Evolutionary conservation across 2,329 filamentous ascomycete species (phyloP), one percentile per base, ranked within the genome.

Genomic region (Chaetomium strumarium): DNA sequence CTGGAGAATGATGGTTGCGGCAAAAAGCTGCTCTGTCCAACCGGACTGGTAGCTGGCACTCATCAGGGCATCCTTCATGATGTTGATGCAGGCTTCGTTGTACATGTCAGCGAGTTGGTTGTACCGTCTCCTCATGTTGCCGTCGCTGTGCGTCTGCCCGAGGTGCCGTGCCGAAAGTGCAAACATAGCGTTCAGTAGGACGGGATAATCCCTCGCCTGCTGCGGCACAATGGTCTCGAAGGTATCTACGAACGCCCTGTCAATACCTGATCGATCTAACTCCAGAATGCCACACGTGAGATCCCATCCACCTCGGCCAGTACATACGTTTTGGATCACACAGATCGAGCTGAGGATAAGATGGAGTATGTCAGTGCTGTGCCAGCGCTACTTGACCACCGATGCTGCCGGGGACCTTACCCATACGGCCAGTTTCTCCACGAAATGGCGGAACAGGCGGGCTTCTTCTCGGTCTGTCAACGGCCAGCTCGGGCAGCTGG

Each of bases 161-260:
- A 81, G 64, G 59, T 82, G 79, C 36, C 78, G 70, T 2, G 78
- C 75, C 0, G 79, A 75, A 4, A 81, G 68, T 2, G 79, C 79
- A 39, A 80, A 72, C 24, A 82, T 79, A 19, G 79, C 78, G 50
- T 81, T 79, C 12, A 80, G 67, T 4, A 83, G 68, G 2, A 76
- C 74, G 0, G 74, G 74, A 48, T 73, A 79, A 1, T 66, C 70
- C 12, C 71, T 71, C 4, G 80, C 77, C 17, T 75, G 69, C 49
- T 75, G 70, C 0, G 80, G 80, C 0, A 83, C 78, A 6, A 77
- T 67, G 0, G 72, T 68, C 50, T 76, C 74, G 58, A 84, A 83
- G 53, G 79, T 77, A 16, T 63, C 57, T 58, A n/a, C 5, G n/a
- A 10, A 5, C 7, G n/a, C 16, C 31, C 8, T 16, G 17, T 54